phyloP scores from a whole-genome alignment of 176 grass and related monocot species.

The Paspalum notatum region DNA sequence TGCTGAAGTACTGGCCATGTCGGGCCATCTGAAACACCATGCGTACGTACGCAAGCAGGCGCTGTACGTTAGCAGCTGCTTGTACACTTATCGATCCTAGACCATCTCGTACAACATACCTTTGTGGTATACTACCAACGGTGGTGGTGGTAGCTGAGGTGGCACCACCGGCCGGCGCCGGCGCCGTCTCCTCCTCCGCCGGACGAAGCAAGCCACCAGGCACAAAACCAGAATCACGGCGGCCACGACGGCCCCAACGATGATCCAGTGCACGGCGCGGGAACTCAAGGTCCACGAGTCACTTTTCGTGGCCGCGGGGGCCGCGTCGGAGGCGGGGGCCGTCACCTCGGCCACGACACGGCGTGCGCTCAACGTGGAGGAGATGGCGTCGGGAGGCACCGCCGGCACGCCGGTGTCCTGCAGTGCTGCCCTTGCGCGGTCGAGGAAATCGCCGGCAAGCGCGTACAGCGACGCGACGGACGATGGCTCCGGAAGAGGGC shows the following conservation, averaged over 20 bases:
- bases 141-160: not conserved
- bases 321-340: slow-evolving; percentile 16
- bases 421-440: not conserved
- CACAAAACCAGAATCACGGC: slow-evolving; percentile 16
- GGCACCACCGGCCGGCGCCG: not conserved
- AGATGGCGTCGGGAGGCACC: not conserved
- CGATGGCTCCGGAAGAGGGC: slow-evolving; percentile 11
- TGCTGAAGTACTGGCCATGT: slow-evolving; percentile 15
- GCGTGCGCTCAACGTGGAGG: not conserved
- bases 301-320: not conserved
- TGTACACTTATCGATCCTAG: not conserved
- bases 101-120: not conserved
- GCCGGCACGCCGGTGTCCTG: not conserved
- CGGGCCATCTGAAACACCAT: not conserved
- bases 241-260: slow-evolving; percentile 10
- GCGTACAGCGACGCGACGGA: slow-evolving; percentile 14
- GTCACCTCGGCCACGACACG: slow-evolving; percentile 11
- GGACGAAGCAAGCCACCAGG: not conserved
- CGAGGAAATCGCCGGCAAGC: not conserved
- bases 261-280: slow-evolving; percentile 30
- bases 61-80: too few relatives aligned
- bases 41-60: not conserved
- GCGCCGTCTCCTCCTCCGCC: not conserved
- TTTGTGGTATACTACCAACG: slow-evolving; percentile 22
- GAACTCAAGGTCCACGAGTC: slow-evolving; percentile 29